Percentiles rank a stretch among this genome's conserved stretches.
phyloP scores from a whole-genome alignment of 2,329 filamentous ascomycete genomes.

The Zopfia rhizophila region DNA sequence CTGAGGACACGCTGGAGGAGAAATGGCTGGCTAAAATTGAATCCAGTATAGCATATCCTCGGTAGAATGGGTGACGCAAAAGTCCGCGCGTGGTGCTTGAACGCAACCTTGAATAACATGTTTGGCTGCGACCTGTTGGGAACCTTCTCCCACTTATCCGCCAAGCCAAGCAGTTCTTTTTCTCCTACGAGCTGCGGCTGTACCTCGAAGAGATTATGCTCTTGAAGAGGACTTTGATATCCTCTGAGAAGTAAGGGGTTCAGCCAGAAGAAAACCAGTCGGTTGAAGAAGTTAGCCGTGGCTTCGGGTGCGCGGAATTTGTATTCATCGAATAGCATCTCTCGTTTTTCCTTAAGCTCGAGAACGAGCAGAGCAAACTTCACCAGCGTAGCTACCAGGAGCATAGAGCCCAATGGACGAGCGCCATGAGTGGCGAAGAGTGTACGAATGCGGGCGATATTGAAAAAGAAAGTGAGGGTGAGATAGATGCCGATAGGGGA shows the following conservation, averaged over 20 bases:
- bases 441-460: conserved; percentile 16
- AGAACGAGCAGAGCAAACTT: conserved; percentile 19
- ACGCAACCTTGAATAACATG: conserved; percentile 20
- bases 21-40: conserved; percentile 26
- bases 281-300: conserved; percentile 25
- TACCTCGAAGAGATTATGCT: conserved; percentile 18
- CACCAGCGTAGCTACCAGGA: conserved; percentile 13
- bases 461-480: conserved; percentile 14
- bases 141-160: conserved; percentile 22
- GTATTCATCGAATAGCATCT: conserved; percentile 13
- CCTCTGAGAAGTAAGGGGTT: conserved; percentile 23
- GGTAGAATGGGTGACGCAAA: conserved; percentile 22
- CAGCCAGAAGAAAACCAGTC: conserved; percentile 27
- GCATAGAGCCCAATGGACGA: conserved; percentile 14
- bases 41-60: conserved; percentile 18
- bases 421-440: conserved; percentile 11
- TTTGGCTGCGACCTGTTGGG: conserved; percentile 14
- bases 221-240: conserved; percentile 20
- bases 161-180: conserved; percentile 18
- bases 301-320: conserved; percentile 21
- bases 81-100: conserved; percentile 19
- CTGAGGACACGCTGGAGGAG: conserved; percentile 20
- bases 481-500: conserved; percentile 19
- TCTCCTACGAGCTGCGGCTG: conserved; percentile 22
- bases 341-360: conserved; percentile 25